Evolutionary conservation across 2,329 filamentous ascomycete species (phyloP).

Genomic region (Trichoderma sp.): DNA sequence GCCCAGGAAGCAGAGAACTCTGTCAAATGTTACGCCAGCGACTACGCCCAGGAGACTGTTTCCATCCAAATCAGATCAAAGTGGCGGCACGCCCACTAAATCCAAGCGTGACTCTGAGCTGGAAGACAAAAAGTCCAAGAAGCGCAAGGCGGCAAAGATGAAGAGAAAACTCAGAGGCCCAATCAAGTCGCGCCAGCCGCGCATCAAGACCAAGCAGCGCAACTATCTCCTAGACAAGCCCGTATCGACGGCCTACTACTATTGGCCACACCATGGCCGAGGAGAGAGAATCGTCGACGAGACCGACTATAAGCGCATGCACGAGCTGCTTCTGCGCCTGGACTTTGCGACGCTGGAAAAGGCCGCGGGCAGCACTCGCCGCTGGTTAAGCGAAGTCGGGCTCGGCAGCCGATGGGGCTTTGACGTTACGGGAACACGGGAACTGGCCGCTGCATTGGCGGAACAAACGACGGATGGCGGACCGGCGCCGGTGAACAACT

Average conservation of each 20-base stretch:
- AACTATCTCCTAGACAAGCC: constrained; percentile 54
- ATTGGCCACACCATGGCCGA: constrained; percentile 63
- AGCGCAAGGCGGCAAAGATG: constrained; percentile 42
- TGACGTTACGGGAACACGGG: constrained; percentile 49
- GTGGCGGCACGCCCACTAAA: neutral
- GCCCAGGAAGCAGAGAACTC: constrained; percentile 35
- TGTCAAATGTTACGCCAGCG: constrained; percentile 34
- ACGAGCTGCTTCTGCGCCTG: constrained; percentile 70
- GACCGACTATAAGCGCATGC: constrained; percentile 64
- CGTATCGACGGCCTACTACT: constrained; percentile 61
- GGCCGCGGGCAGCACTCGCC: constrained; percentile 63
- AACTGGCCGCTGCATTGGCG: constrained; percentile 27
- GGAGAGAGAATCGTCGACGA: constrained; percentile 66
- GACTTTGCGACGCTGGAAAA: constrained; percentile 70
- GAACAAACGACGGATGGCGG: constrained; percentile 11
- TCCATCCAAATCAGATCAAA: constrained; percentile 30
- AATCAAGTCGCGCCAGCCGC: constrained; percentile 65
- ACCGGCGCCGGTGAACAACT: constrained; percentile 44
- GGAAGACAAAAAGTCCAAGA: constrained; percentile 25
- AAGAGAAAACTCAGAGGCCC: constrained; percentile 57
- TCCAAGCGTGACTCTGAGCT: neutral
- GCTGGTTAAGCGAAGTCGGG: constrained; percentile 71
- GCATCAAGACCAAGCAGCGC: constrained; percentile 61
- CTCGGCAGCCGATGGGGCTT: constrained; percentile 56
- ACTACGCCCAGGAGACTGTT: constrained; percentile 41